Evolutionary conservation across 352 stramenopile genomes (phyloP).

Genomic region (Thalassiosira hispida): DNA sequence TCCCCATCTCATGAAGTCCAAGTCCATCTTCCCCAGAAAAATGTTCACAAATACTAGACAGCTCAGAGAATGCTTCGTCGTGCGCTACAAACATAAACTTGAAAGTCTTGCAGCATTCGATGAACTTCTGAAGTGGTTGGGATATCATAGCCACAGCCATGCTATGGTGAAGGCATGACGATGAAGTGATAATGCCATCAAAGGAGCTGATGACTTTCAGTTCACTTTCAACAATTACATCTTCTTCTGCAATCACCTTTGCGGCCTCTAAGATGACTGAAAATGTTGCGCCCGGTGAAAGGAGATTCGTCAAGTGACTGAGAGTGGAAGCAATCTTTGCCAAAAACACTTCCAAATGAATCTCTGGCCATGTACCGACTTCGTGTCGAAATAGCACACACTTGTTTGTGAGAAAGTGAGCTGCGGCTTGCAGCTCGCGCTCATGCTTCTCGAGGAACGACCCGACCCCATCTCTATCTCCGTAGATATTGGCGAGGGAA

Average conservation of each 20-base stretch:
- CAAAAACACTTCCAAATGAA: slow-evolving; percentile 29
- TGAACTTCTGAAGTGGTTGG: slow-evolving; percentile 29
- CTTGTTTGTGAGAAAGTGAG: slow-evolving; percentile 40
- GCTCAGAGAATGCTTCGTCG: slow-evolving; percentile 29
- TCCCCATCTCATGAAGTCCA: slow-evolving; percentile 10
- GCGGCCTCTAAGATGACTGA: slow-evolving; percentile 25
- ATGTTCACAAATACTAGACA: slow-evolving; percentile 16
- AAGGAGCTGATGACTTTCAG: slow-evolving; percentile 24
- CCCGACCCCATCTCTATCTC: neutral
- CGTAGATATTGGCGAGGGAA: slow-evolving; percentile 15
- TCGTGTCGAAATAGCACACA: slow-evolving; percentile 34
- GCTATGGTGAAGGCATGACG: neutral
- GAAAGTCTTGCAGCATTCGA: slow-evolving; percentile 32
- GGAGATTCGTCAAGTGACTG: slow-evolving; percentile 26
- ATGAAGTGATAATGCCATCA: slow-evolving; percentile 3
- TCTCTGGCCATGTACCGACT: slow-evolving; percentile 30
- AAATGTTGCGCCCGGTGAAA: slow-evolving; percentile 32
- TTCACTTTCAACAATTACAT: slow-evolving; percentile 19
- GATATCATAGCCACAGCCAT: slow-evolving; percentile 28
- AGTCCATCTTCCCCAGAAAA: slow-evolving; percentile 16
- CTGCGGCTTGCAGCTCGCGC: slow-evolving; percentile 27
- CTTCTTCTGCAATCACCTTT: slow-evolving; percentile 11
- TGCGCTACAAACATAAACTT: slow-evolving; percentile 40
- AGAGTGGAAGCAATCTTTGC: slow-evolving; percentile 15
- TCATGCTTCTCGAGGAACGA: slow-evolving; percentile 14